Evolutionary conservation across 768 basidiomycete species (phyloP), one percentile per base, ranked within the genome.

Genomic region (Suillus discolor): DNA sequence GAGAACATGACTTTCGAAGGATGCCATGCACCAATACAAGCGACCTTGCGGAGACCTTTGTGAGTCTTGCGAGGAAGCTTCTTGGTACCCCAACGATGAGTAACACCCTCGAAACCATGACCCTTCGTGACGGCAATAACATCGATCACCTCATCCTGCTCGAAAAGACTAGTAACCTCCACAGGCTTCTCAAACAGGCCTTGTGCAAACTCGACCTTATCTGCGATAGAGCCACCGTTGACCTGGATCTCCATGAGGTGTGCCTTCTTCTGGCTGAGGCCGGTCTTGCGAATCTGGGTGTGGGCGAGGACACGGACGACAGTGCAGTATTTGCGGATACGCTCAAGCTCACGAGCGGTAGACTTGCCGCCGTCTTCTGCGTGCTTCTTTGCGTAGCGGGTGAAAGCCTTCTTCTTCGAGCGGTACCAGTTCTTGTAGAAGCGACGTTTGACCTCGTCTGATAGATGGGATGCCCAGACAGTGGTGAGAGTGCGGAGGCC

Each of bases 341-440:
- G 94, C 85, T 99, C 97, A 73, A 99, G 91, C 80, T 99, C 97
- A 76, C 96, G 94, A 68, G 89, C 85, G 73, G 94, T 87, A 62
- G 93, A 93, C 81, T 95, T 94, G 78, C 94, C 95, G 71, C 87
- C 87, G 75, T 96, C 92, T 79, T 98, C 97, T 65, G 96, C 92
- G 79, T 97, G 92, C 85, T 97, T 99, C 90, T 97, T 97, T 79
- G 97, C 96, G 81, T 99, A 99, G 78, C 95, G 94, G 75, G 97
- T 99, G 89, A 99, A 99, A 47, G 97, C 97, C 90, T 99, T 99
- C 89, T 99, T 99, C 93, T 99, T 99, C 60, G 95, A 97, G 72
- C 94, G 91, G 87, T 99, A 99, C 96, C 97, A 98, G 88, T 97
- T 97, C 87, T 96, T 96, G 92, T 99, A 98, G 91, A 99, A 98